These are phyloP conservation scores for Ascochyta clinopodiicola DNA, from an alignment of 2,329 filamentous ascomycete species.

Conservation along the genomic window DNA sequence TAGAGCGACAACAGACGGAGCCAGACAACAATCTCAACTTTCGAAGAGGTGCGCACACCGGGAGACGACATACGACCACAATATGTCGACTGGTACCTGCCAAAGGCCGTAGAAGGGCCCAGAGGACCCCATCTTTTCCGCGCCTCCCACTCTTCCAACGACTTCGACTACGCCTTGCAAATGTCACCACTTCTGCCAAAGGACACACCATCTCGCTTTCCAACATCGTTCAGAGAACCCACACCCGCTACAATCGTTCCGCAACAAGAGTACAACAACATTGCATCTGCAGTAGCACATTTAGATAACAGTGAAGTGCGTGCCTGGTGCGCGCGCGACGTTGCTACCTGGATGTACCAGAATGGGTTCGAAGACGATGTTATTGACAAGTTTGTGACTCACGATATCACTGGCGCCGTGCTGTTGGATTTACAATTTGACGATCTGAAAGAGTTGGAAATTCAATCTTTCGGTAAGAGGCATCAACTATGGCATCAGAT, in stretches of 20 bases:
- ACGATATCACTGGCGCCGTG: slow-evolving; percentile 90
- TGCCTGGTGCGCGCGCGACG: slow-evolving; percentile 75
- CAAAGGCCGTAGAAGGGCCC: slow-evolving; percentile 77
- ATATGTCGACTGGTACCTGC: slow-evolving; percentile 66
- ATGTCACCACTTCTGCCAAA: slow-evolving; percentile 78
- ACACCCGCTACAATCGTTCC: slow-evolving; percentile 48
- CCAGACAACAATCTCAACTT: slow-evolving; percentile 85
- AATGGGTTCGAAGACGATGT: slow-evolving; percentile 78
- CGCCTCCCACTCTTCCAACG: slow-evolving; percentile 66
- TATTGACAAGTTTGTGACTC: slow-evolving; percentile 84
- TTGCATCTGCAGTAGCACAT: slow-evolving; percentile 60
- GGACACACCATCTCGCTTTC: slow-evolving; percentile 54
- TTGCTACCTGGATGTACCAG: slow-evolving; percentile 86
- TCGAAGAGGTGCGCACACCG: slow-evolving; percentile 82
- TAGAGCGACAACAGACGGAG: slow-evolving; percentile 70
- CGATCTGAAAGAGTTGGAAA: slow-evolving; percentile 81
- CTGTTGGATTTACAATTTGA: slow-evolving; percentile 91
- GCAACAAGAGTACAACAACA: slow-evolving; percentile 57
- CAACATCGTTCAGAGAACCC: slow-evolving; percentile 51
- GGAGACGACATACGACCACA: slow-evolving; percentile 63
- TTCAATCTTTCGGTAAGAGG: slow-evolving; percentile 80
- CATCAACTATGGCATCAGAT: slow-evolving; percentile 83
- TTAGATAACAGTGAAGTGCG: slow-evolving; percentile 67
- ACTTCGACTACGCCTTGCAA: slow-evolving; percentile 64
- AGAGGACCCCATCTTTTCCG: slow-evolving; percentile 87